Conservation (phyloP, 225 moss, liverwort and hornwort species). For the Straminergon stramineum region DNA sequence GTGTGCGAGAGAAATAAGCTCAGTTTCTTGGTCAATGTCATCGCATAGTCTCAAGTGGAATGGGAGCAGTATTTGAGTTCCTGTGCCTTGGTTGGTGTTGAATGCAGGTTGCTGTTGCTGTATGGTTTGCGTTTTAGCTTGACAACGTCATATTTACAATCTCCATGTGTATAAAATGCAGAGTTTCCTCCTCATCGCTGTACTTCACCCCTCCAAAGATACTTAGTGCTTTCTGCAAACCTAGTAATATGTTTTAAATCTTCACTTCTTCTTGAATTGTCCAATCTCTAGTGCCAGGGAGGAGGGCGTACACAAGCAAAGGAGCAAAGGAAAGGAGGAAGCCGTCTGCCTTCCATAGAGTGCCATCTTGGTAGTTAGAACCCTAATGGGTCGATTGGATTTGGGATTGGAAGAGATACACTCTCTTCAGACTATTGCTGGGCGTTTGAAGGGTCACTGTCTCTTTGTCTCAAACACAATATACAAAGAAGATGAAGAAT, state of each 20-base stretch:
- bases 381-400: not conserved
- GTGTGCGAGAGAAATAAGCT: not conserved
- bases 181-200: not conserved
- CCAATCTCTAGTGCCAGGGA: not conserved
- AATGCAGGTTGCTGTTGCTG: not conserved
- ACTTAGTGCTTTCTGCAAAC: not conserved
- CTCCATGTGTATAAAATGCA: not conserved
- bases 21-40: not conserved
- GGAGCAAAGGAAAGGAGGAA: not conserved
- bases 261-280: not conserved
- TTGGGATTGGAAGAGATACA: constrained; percentile 16
- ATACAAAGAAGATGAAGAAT: not conserved
- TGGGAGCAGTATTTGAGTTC: not conserved
- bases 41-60: not conserved
- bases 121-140: too few relatives aligned
- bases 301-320: not conserved
- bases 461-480: not conserved
- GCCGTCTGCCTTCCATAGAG: not conserved
- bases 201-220: not conserved
- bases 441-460: constrained; percentile 10
- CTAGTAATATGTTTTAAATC: not conserved
- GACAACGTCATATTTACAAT: too few relatives aligned
- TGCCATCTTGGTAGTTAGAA: constrained; percentile 5
- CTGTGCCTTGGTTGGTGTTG: not conserved
- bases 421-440: not conserved